Base-by-base conservation (phyloP, 352 stramenopile genomes). In the Bremia lactucae region DNA sequence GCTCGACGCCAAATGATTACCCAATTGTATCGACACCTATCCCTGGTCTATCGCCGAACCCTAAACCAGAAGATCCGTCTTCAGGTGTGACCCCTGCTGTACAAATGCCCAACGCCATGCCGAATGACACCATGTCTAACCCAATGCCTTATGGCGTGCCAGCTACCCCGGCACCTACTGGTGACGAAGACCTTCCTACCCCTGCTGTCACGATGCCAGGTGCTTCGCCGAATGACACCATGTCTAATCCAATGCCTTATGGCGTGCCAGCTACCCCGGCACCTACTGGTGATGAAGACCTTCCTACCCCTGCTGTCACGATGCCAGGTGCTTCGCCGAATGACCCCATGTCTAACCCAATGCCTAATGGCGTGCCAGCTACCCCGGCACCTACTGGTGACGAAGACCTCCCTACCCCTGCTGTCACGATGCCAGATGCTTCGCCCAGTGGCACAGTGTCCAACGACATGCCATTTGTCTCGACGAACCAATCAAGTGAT, bases 281-380 rank as follows among this genome's bases (percentile, higher is more conserved):
- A 35, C 46, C n/a, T n/a, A n/a, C n/a, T n/a, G n/a, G n/a, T n/a
- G n/a, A n/a, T n/a, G n/a, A n/a, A n/a, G n/a, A n/a, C n/a, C n/a
- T n/a, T n/a, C n/a, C n/a, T 4, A 62, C 52, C 0, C 57, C 57
- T 8, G 46, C 56, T 16, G 42, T 52, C 2, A 59, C 53, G 9
- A 57, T 8, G 7, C 42, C 56, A 3, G 14, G 26, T 11, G 42
- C 50, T n/a, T 56, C 47, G 11, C 48, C 58, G 13, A 36, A 50
- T 2, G n/a, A n/a, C n/a, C 31, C 55, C 2, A 55, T 52, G 10
- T 10, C 6, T 16, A 10, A 10, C 11, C 6, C 4, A 16, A 5
- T 14, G 4, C 2, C 28, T 6, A 6, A 6, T 33, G 46, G 1
- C 2, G 45, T 45, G 1, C 35, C 19, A 3, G 41, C 45, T 1